Base-by-base conservation (phyloP, 2,329 filamentous ascomycete genomes). In the Zasmidium citrigriseum region DNA sequence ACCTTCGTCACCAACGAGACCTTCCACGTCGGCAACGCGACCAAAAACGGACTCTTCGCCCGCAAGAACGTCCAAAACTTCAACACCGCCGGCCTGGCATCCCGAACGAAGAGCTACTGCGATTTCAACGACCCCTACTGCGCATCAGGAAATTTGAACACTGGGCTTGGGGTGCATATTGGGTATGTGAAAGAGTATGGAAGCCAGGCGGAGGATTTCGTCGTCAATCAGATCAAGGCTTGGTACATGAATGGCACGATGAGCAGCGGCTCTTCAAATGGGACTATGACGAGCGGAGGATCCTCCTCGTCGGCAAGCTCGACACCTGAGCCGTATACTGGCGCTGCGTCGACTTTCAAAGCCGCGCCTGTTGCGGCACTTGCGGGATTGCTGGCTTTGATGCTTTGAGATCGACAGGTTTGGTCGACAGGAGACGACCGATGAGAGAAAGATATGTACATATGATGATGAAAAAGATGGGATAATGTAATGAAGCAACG, bases 21-120 rank as follows among this genome's bases (percentile, higher is more conserved):
- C 22, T 60, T 58, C 47, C 63, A 64, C 41, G 61, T 65, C 14
- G 63, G 63, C 3, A 65, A 64, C 29, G 58, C 63, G 9, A 62
- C 59, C 16, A 60, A 59, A 23, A 41, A 56, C 21, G 61, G 59
- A n/a, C n/a, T 65, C 14, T 65, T 64, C 41, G 50, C 57, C 1
- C 61, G 63, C 5, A 38, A 48, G 5, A 57, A 63, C 20, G 50
- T 58, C 11, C 38, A 38, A 3, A 50, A 55, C 16, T 58, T 65
- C 50, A 49, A 29, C 18, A 34, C 34, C 29, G 54, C 54, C n/a
- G 57, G 55, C 2, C 50, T 62, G 0, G 50, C 50, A 3, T 20
- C 29, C 3, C 54, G 55, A n/a, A 29, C 29, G 2, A 57, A 62
- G 59, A 58, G 52, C 27, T 65, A 65, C 54, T 65, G 63, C 46